Conservation (phyloP, 202 grass and related monocot species). For the Cymbopogon flexuosus region DNA sequence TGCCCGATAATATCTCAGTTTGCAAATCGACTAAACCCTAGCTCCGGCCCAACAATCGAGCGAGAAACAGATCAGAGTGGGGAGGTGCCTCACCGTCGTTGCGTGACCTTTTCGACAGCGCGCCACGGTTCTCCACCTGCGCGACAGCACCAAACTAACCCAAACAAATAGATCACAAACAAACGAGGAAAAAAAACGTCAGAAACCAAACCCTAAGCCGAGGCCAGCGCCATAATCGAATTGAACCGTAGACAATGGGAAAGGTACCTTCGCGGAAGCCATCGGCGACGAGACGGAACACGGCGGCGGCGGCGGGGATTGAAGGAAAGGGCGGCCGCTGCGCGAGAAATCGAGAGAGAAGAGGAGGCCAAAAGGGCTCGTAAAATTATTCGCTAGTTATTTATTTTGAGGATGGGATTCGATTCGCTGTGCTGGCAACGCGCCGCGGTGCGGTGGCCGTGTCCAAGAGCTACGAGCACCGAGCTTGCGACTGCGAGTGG, state of each 20-base stretch:
- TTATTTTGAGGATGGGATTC: neutral
- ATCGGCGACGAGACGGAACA: slow-evolving; percentile 10
- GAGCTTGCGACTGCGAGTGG: neutral
- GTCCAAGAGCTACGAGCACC: neutral
- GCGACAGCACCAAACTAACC: slow-evolving; percentile 21
- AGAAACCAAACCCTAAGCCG: slow-evolving; percentile 13
- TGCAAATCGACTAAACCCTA: slow-evolving; percentile 1
- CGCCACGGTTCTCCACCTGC: slow-evolving; percentile 70
- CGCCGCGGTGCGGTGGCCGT: neutral
- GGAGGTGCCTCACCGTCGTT: slow-evolving; percentile 52
- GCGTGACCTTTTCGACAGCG: slow-evolving; percentile 78
- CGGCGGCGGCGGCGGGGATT: neutral
- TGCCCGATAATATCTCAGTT: neutral
- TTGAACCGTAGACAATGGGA: neutral
- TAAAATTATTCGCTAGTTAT: neutral
- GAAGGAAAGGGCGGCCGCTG: neutral
- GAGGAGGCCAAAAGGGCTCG: neutral
- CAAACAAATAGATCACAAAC: slow-evolving; percentile 2
- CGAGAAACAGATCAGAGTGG: neutral
- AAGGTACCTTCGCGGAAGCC: slow-evolving; percentile 57
- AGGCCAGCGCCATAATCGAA: neutral
- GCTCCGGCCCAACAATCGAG: neutral
- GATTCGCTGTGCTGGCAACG: slow-evolving; percentile 13
- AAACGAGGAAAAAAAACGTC: neutral
- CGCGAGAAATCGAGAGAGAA: neutral